Conservation (phyloP, 768 basidiomycete species). For the Tephrocybe rancida region DNA sequence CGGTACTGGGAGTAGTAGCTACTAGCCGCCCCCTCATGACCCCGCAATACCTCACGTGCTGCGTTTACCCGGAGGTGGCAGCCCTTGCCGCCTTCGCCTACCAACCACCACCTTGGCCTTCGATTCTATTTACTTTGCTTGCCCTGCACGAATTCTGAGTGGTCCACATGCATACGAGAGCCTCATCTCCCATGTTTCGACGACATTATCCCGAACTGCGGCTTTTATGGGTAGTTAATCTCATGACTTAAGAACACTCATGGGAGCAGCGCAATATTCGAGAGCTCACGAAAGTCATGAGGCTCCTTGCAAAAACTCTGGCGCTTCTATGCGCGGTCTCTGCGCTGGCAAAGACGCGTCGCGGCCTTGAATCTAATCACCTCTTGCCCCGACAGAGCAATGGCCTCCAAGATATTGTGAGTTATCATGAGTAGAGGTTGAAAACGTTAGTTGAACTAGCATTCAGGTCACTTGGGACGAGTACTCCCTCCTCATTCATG, state of each 20-base stretch:
- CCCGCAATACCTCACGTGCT: slow-evolving; percentile 1
- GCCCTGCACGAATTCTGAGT: background rate
- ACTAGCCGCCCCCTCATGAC: background rate
- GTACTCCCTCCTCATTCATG: slow-evolving; percentile 44
- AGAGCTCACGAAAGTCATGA: slow-evolving; percentile 22
- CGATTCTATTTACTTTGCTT: background rate
- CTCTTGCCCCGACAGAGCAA: slow-evolving; percentile 22
- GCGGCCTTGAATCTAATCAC: background rate
- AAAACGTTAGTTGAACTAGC: background rate
- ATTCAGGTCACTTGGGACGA: slow-evolving; percentile 46
- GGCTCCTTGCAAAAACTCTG: slow-evolving; percentile 19
- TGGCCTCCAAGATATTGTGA: slow-evolving; percentile 35
- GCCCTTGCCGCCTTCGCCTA: background rate
- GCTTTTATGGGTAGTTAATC: slow-evolving; percentile 5
- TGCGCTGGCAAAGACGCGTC: slow-evolving; percentile 23
- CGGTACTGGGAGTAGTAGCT: background rate
- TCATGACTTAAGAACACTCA: slow-evolving; percentile 7
- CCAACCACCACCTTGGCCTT: background rate
- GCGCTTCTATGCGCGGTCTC: slow-evolving; percentile 23
- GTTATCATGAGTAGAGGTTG: background rate
- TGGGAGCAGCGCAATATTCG: background rate
- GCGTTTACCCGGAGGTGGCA: background rate
- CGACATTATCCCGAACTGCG: slow-evolving; percentile 15
- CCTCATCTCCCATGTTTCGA: slow-evolving; percentile 1
- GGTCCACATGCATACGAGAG: background rate